Base-by-base conservation (phyloP, 192 early-diverging fungal species). In the Coemansia erecta region DNA sequence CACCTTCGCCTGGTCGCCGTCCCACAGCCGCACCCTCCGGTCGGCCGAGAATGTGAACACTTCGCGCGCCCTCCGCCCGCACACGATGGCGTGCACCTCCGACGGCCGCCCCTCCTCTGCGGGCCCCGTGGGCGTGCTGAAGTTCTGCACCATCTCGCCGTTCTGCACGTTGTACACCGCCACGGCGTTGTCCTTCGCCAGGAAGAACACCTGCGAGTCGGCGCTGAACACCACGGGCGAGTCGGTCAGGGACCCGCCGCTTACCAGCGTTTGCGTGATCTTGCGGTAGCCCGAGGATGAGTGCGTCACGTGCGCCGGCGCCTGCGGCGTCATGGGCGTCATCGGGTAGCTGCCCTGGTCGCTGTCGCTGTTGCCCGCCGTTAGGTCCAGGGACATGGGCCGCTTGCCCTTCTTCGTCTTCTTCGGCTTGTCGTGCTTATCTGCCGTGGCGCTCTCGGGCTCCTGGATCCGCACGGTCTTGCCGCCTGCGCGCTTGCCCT, bases 131-230 rank as follows among this genome's bases (percentile, higher is more conserved):
- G 59, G 52, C 17, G 43, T 54, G 50, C 65, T 52, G 28, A 78
- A 68, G 57, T 63, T 78, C 61, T 72, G 68, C 61, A 78, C 66
- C 75, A 78, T 64, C 62, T 72, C 70, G 46, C 57, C 65, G 48
- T 71, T 78, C 62, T 78, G 53, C 45, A 65, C 70, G 11, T 78
- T 71, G 62, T 78, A 78, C 12, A 72, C 75, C 0, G 69, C 70
- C 21, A 78, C 70, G 0, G 75, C 64, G 48, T 65, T 68, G 58
- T 71, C 68, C 56, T 78, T 78, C 61, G 66, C 61, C 28, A 78
- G 43, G 35, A 68, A 78, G 26, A 78, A 78, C 43, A 64, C 56
- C n/a, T 55, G n/a, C 15, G 75, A 72, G 70, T 78, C 75, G 51
- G 46, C 43, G 68, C 75, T 78, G 52, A 78, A 78, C 45, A 68